Base-by-base conservation (phyloP, 179 eudicot genomes). In the Drosera spatulata region DNA sequence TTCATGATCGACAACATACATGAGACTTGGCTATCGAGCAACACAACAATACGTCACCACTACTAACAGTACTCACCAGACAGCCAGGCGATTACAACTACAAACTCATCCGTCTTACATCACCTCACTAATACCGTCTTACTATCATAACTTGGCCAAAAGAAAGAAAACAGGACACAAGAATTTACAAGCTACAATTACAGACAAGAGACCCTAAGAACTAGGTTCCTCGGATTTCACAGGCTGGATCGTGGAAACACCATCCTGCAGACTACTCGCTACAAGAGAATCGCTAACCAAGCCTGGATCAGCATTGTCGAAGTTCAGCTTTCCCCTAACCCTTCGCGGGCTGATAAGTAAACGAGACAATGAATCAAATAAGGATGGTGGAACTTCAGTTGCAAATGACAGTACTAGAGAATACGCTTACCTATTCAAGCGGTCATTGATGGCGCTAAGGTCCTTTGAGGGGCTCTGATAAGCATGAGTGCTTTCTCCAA, bases 391-490 rank as follows among this genome's bases (percentile, higher is more conserved):
- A 37, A 12, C 0, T 44, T 3, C 44, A 41, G 15, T 55, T 55
- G 53, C 10, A 40, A 54, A 57, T 44, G 7, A n/a, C 33, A 41
- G 39, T 10, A 39, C 44, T 54, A 55, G 4, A 52, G 40, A 11
- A 50, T 48, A 53, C 5, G 37, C 9, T 10, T 81, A 88, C 99
- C 96, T 84, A 58, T 94, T 90, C 83, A 94, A 82, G 53, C 85
- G 97, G 72, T 87, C 79, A 55, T 94, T 94, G 43, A 94, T 94
- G 65, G 84, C 96, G 9, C 91, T 85, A 48, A 94, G 79, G 68
- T 94, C 99, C 71, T 94, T 90, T 2, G 99, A 94, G 58, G 99
- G 99, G 87, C 99, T 94, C 72, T 90, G 95, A 66, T 75, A 94
- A 41, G 97, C 99, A 66, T 79, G 99, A 11, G 99, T 94, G 68